Evolutionary conservation across 495 filamentous ascomycete genomes (phyloP).

Genomic region (Margaritispora aquatica): DNA sequence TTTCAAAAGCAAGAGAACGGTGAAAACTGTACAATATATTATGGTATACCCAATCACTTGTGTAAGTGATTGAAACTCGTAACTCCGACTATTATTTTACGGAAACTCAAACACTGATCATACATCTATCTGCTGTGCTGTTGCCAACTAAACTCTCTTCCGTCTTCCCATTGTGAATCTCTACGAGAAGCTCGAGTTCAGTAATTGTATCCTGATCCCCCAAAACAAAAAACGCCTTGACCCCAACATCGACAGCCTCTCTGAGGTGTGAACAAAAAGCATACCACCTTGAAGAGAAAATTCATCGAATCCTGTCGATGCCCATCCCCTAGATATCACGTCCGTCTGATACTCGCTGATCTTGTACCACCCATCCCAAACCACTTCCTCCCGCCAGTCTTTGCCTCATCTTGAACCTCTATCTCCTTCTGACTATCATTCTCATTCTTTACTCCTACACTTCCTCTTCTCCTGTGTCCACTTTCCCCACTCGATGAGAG

Average conservation of each 20-base stretch:
- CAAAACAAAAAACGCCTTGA: background rate
- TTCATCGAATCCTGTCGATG: background rate
- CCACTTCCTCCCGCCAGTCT: slow-evolving; percentile 13
- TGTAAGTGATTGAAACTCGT: too few species aligned
- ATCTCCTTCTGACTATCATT: background rate
- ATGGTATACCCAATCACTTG: too few species aligned
- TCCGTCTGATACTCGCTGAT: background rate
- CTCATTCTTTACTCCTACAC: background rate
- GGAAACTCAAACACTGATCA: background rate
- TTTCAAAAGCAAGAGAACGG: too few species aligned
- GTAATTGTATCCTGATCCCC: background rate
- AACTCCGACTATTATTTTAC: too few species aligned
- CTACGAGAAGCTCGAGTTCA: background rate
- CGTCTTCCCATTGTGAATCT: background rate
- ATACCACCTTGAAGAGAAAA: background rate
- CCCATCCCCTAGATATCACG: background rate
- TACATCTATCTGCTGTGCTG: background rate
- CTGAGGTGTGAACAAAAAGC: background rate
- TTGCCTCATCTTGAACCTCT: background rate
- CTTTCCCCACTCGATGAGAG: background rate
- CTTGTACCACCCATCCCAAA: slow-evolving; percentile 2
- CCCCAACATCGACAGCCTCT: too few species aligned
- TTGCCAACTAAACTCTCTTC: background rate
- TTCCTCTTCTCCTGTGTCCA: background rate
- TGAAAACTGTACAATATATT: background rate